phyloP scores from a whole-genome alignment of 2,329 filamentous ascomycete species.

The Esteya vermicola region DNA sequence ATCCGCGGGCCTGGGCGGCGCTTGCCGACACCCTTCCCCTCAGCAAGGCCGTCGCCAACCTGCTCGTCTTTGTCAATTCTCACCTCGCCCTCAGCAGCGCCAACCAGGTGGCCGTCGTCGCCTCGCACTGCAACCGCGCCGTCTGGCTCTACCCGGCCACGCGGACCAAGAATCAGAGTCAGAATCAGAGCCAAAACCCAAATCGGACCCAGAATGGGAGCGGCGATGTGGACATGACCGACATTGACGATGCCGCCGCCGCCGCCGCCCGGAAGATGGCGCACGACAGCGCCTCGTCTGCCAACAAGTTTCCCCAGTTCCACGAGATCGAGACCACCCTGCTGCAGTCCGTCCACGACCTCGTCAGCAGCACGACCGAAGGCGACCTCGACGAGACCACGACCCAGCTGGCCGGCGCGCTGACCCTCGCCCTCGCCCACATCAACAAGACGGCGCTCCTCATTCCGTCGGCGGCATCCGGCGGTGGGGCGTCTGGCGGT shows the following conservation, averaged over 20 bases:
- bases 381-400: conserved; percentile 57
- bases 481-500: not conserved
- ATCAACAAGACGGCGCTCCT: conserved; percentile 57
- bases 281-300: conserved; percentile 25
- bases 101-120: conserved; percentile 85
- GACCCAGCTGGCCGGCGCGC: conserved; percentile 78
- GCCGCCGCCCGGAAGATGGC: no score
- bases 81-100: conserved; percentile 88
- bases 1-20: conserved; percentile 78
- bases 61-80: conserved; percentile 93
- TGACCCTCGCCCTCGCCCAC: conserved; percentile 78
- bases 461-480: conserved; percentile 4
- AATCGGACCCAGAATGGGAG: no score
- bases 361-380: conserved; percentile 55
- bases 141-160: conserved; percentile 74
- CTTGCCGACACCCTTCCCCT: conserved; percentile 63
- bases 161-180: conserved; percentile 30
- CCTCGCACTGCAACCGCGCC: conserved; percentile 74
- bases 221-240: conserved; percentile 7
- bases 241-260: no score
- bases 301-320: conserved; percentile 92
- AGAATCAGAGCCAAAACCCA: no score
- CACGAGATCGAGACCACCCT: conserved; percentile 74
- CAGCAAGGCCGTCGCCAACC: conserved; percentile 68
- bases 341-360: conserved; percentile 54